Base-by-base conservation (phyloP, 495 filamentous ascomycete genomes). In the Daldinia caldariorum region DNA sequence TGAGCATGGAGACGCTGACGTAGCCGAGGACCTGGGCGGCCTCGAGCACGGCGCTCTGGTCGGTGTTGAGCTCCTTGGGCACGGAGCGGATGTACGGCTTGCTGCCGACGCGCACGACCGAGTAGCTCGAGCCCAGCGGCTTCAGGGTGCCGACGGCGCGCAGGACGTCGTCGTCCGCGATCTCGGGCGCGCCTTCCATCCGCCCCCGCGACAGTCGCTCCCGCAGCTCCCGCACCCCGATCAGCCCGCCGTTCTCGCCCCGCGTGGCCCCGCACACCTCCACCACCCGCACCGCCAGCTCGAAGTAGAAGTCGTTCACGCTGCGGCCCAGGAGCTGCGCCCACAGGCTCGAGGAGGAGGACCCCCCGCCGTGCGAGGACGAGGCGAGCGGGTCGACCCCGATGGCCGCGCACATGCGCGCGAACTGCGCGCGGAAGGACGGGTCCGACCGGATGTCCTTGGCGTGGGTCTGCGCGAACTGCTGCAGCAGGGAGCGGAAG, bases 231-330 rank as follows among this genome's bases (percentile, higher is more conserved):
- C 86, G 81, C 1, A 99, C 89, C 6, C 91, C 92, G 63, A 98
- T 90, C 72, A 99, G 77, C 0, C 95, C 95, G 0, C 95, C 95
- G 79, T 99, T 98, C 79, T 97, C 95, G 16, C 87, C 87, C 60
- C 96, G 85, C 41, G 94, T 97, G 57, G 88, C 89, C 3, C 93
- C 84, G 79, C 95, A 99, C 0, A 98, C 88, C 79, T 97, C 95
- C 7, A 99, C 96, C 6, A 98, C 92, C 32, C 92, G 83, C 41
- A 97, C 94, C 0, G 92, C 96, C 51, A 99, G 85, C 81, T 97
- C 94, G 77, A 98, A 98, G 78, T 98, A 98, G 74, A 98, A 99
- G 77, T 98, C 96, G 78, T 97, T 97, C 68, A 98, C 94, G 72
- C 88, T 92, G 20, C 91, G 86, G 1, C 95, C 95, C 58, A 97